These are phyloP conservation scores for Colletotrichum graminicola DNA, from an alignment of 2,329 filamentous ascomycete species.

Conservation along the genomic window DNA sequence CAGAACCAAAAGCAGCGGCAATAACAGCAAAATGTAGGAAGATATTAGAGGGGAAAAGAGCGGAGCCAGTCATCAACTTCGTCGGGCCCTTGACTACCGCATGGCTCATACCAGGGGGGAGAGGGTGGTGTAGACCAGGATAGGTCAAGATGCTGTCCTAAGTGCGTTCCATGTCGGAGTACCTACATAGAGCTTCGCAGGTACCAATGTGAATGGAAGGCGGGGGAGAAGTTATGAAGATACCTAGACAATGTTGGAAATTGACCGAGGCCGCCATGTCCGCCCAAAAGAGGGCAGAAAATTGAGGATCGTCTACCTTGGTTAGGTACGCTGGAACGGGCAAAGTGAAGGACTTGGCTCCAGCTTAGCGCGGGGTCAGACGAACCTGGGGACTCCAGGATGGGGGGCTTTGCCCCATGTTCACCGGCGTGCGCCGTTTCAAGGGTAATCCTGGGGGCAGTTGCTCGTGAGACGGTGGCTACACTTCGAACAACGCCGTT, in stretches of 20 bases:
- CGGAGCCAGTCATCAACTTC: conserved; percentile 16
- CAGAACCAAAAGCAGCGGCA: conserved; percentile 7
- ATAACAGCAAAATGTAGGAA: conserved; percentile 26
- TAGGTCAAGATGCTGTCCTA: conserved; percentile 29
- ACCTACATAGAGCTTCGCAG: conserved; percentile 1
- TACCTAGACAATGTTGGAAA: conserved; percentile 18
- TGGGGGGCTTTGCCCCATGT: neutral
- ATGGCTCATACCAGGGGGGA: conserved; percentile 30
- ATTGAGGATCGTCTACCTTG: neutral
- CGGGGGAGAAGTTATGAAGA: conserved; percentile 3
- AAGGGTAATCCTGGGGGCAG: conserved; percentile 17
- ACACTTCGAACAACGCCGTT: conserved; percentile 1
- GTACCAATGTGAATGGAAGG: conserved; percentile 1
- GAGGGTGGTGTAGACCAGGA: conserved; percentile 5
- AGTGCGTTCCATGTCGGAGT: conserved; percentile 20
- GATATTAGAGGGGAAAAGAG: neutral
- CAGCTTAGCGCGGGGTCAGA: conserved; percentile 41
- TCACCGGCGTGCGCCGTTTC: conserved; percentile 3
- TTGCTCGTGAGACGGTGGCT: neutral
- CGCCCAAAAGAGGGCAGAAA: conserved; percentile 10
- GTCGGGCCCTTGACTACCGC: conserved; percentile 31
- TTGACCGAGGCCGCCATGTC: conserved; percentile 25
- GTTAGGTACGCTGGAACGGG: conserved; percentile 17
- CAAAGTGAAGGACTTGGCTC: conserved; percentile 33
- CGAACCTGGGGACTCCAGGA: conserved; percentile 30